Evolutionary conservation across 345 rosid species (phyloP), one percentile per base, ranked within the genome.

Genomic region (Abelmoschus esculentus): DNA sequence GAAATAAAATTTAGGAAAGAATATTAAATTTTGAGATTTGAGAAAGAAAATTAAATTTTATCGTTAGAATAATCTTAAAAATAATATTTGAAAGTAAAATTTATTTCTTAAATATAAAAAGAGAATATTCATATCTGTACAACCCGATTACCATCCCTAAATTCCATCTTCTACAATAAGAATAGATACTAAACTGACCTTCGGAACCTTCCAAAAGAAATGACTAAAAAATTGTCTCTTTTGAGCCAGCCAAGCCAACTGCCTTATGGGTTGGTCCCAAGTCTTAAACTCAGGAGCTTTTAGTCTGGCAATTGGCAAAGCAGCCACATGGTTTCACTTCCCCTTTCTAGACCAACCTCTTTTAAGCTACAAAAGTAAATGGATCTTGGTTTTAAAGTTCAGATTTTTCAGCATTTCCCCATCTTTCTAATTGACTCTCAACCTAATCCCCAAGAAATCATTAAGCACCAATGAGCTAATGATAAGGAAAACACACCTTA

Each of bases 401-500:
- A 61, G 34, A 10, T 15, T 13, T 63, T 38, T 64, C 26, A 67
- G 60, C 72, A 73, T 71, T 72, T 76, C 55, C 69, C 74, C 70
- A 70, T 62, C 78, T 36, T 6, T 36, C 40, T 67, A 53, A 17
- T 8, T 54, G 12, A 54, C 29, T 54, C 19, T 19, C 19, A 17
- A 54, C 26, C 58, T 54, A 54, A 42, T 61, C 58, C 74, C 61
- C 69, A 11, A 67, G 14, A 40, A 40, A 32, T 61, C 52, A 66
- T 44, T 49, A 7, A 56, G 61, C 58, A 62, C 72, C 75, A 3
- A 19, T 34, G 42, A 19, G 54, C 32, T 71, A 34, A 67, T 56
- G 66, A 42, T 28, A 31, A 58, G 72, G 75, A 75, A 76, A 67
- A 22, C 74, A 61, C 74, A 31, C 50, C 70, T 72, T 70, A 65